Conservation (phyloP, 2,329 filamentous ascomycete genomes). For the Aspergillus sp. region DNA sequence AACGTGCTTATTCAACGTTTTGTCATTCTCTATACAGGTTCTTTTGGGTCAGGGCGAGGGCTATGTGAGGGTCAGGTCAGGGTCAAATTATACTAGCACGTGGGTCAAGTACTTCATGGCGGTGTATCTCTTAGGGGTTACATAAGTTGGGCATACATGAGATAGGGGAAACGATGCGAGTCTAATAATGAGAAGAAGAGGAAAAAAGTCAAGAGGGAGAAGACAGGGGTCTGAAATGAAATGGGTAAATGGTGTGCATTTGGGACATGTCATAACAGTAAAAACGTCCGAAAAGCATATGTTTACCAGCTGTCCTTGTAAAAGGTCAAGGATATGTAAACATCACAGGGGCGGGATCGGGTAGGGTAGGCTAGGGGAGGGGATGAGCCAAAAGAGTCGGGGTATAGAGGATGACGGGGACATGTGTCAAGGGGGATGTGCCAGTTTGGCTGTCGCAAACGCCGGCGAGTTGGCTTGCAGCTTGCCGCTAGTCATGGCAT, state of each 20-base stretch:
- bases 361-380: neutral
- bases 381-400: neutral
- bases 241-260: conserved; percentile 21
- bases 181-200: conserved; percentile 30
- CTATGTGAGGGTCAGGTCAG: conserved; percentile 16
- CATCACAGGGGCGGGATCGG: neutral
- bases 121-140: conserved; percentile 42
- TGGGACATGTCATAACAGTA: conserved; percentile 24
- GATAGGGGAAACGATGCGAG: conserved; percentile 26
- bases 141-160: conserved; percentile 51
- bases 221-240: conserved; percentile 18
- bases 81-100: conserved; percentile 25
- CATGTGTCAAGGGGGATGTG: neutral
- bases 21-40: conserved; percentile 34
- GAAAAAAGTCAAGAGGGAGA: conserved; percentile 9
- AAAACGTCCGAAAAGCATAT: conserved; percentile 28
- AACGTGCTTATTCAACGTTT: conserved; percentile 20
- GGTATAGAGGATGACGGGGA: conserved; percentile 12
- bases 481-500: conserved; percentile 21
- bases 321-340: conserved; percentile 13
- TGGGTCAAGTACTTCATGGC: conserved; percentile 35
- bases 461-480: neutral
- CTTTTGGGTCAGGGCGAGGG: conserved; percentile 29
- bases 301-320: conserved; percentile 9
- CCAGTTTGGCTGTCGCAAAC: conserved; percentile 5